Conservation (phyloP, 305 asterid species). For the Fraxinus velutina region DNA sequence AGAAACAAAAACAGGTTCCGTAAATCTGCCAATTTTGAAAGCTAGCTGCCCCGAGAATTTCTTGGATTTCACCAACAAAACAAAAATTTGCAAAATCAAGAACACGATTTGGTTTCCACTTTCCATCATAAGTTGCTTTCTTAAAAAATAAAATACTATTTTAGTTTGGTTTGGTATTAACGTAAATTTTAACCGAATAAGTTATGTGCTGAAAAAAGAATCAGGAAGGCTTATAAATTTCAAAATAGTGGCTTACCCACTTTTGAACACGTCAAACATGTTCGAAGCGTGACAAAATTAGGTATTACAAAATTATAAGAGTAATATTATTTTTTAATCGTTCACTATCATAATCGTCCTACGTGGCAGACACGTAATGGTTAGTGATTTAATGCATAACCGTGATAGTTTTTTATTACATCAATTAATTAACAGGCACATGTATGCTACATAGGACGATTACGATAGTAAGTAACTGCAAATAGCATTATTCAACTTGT, state of each 20-base stretch:
- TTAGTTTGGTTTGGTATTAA: background rate
- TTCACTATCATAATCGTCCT: too few relatives aligned
- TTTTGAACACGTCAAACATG: background rate
- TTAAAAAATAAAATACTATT: background rate
- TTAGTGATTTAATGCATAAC: background rate
- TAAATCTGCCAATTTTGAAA: slow-evolving; percentile 26
- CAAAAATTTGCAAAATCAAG: background rate
- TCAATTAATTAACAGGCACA: background rate
- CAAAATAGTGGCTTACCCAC: background rate
- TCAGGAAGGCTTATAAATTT: background rate
- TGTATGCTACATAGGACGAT: background rate
- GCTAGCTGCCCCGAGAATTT: slow-evolving; percentile 25
- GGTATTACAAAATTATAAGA: background rate
- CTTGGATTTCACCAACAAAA: background rate
- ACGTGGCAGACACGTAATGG: too few relatives aligned
- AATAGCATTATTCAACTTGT: background rate
- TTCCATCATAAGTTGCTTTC: background rate
- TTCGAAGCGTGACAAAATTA: background rate
- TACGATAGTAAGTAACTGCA: too few relatives aligned
- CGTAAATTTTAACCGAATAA: background rate
- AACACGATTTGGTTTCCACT: background rate
- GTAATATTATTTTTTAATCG: too few relatives aligned
- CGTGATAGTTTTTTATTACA: background rate
- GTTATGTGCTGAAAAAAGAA: background rate
- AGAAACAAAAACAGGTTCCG: background rate